Evolutionary conservation across 495 filamentous ascomycete genomes (phyloP).

Genomic region (Physcia stellaris): DNA sequence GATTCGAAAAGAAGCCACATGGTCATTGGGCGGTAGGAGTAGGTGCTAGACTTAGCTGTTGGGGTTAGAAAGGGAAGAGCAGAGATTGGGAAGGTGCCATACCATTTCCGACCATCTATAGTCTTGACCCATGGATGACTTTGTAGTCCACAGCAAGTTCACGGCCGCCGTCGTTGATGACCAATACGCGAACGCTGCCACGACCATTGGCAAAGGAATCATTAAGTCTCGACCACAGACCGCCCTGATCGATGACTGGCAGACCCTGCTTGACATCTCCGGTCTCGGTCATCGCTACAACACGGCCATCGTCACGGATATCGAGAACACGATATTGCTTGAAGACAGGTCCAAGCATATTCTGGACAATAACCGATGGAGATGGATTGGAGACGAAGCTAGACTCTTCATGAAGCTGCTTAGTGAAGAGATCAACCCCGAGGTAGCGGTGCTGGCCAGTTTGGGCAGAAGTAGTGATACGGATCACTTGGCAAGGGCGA

Average conservation of each 20-base stretch:
- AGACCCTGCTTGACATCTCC: slow-evolving; percentile 97
- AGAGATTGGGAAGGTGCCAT: no score
- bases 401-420: slow-evolving; percentile 98
- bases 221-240: slow-evolving; percentile 66
- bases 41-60: no score
- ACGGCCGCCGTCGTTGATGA: slow-evolving; percentile 85
- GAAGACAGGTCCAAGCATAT: slow-evolving; percentile 98
- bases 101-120: no score
- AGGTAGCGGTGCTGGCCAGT: slow-evolving; percentile 99
- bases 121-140: slow-evolving; percentile 71
- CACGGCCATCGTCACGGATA: slow-evolving; percentile 73
- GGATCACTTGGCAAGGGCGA: slow-evolving; percentile 99
- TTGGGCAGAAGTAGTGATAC: slow-evolving; percentile 94
- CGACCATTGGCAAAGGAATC: slow-evolving; percentile 83
- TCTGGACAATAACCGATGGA: slow-evolving; percentile 94
- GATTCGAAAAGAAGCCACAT: no score
- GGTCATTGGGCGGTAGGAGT: no score
- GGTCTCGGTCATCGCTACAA: slow-evolving; percentile 71
- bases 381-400: slow-evolving; percentile 94
- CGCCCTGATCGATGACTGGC: slow-evolving; percentile 83
- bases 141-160: slow-evolving; percentile 99
- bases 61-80: no score
- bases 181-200: slow-evolving; percentile 84
- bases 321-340: slow-evolving; percentile 99
- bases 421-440: slow-evolving; percentile 98